These are phyloP conservation scores for Phytophthora foliorum DNA, from an alignment of 352 stramenopile genomes.

Conservation along the genomic window DNA sequence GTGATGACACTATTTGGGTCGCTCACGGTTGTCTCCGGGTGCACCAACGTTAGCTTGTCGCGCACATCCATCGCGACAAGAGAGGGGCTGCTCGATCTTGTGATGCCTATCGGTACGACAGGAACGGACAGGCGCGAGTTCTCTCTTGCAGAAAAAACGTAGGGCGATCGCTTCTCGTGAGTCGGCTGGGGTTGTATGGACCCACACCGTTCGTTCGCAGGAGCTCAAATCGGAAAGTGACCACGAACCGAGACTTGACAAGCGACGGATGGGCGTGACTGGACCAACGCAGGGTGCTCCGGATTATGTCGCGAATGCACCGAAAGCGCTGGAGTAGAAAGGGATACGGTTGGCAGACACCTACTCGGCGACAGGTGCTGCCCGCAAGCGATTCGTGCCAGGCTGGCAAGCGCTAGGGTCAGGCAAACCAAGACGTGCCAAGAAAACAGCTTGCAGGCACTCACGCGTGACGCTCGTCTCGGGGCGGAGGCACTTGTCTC, in stretches of 20 bases:
- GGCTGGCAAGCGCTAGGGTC: conserved; percentile 15
- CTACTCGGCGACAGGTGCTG: conserved; percentile 34
- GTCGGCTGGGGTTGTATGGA: conserved; percentile 12
- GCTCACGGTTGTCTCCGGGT: conserved; percentile 28
- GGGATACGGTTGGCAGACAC: conserved; percentile 17
- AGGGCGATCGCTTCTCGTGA: conserved; percentile 23
- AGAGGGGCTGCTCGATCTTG: conserved; percentile 36
- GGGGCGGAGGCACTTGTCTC: conserved; percentile 34
- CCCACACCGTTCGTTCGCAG: conserved; percentile 12
- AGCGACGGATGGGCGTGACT: conserved; percentile 23
- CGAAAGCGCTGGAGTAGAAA: conserved; percentile 37
- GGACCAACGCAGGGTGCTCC: conserved; percentile 10
- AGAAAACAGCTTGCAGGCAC: conserved; percentile 44
- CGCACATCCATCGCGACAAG: conserved; percentile 38
- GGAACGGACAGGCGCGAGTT: conserved; percentile 26
- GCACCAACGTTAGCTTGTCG: conserved; percentile 40
- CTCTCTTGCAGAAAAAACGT: conserved; percentile 36
- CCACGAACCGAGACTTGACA: conserved; percentile 21
- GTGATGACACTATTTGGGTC: conserved; percentile 30
- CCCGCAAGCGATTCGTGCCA: conserved; percentile 14
- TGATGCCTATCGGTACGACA: conserved; percentile 32
- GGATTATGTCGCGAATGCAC: conserved; percentile 39
- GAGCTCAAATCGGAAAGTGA: conserved; percentile 22
- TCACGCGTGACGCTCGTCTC: conserved; percentile 30
- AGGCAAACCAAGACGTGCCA: conserved; percentile 28